Evolutionary conservation across 331 rosid species (phyloP), one percentile per base, ranked within the genome.

Genomic region (Phaseolus coccineus): DNA sequence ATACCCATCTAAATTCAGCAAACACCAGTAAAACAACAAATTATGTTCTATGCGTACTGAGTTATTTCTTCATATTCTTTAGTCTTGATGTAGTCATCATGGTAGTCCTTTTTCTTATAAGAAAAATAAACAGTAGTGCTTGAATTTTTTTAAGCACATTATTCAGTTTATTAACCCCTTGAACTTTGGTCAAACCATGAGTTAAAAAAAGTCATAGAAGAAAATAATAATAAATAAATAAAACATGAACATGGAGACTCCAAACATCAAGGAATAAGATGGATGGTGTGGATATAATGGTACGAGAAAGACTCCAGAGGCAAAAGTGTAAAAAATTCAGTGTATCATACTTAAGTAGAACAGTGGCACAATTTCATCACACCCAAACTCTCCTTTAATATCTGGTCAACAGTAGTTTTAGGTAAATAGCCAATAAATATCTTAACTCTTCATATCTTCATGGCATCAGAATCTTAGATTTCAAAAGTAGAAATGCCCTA

Each of bases 151-250:
- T 42, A 56, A 14, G 61, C 46, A 52, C 63, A 69, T 27, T 40
- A 69, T 40, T 78, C 53, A 59, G 64, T 78, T 64, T 46, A 30
- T 14, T 46, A 77, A 68, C 25, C 28, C 55, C 14, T 40, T 77
- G 48, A 10, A 6, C n/a, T 16, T 55, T 12, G 56, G 12, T 68
- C 57, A 58, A 53, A 27, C 42, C 58, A 11, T 28, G 25, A 69
- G 51, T 56, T 56, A 0, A 46, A 19, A 10, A 42, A 16, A 30
- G 31, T 31, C 40, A 59, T 15, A 33, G 19, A 44, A 69, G 39
- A 44, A 69, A 27, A 58, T 24, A 44, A 51, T 15, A 30, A 78
- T 31, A 42, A 44, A 53, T 14, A 68, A 15, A n/a, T 25, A n/a
- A 28, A 31, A 31, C 63, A 44, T 5, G 22, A 78, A 78, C 46